A percentile compares a stretch with the other conserved stretches of the same genome.
Conservation (phyloP, 2,329 filamentous ascomycete genomes). For the Sarocladium brachiariae region DNA sequence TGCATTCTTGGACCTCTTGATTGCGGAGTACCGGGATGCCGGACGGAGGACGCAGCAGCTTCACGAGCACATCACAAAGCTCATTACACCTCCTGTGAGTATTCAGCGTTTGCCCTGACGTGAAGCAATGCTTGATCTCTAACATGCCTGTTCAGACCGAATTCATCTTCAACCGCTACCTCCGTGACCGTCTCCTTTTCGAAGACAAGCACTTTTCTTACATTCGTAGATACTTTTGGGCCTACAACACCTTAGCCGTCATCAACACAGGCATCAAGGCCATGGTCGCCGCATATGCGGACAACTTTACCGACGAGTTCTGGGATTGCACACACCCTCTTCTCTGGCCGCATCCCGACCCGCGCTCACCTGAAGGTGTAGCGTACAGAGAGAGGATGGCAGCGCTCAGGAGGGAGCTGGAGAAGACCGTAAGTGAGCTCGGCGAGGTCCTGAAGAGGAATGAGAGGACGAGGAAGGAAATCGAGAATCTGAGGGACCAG, state of each 20-base stretch:
- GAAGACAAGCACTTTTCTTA: constrained; percentile 56
- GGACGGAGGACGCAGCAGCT: constrained; percentile 51
- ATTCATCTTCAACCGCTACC: constrained; percentile 51
- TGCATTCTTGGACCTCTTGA: constrained; percentile 52
- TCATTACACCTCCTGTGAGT: constrained; percentile 49
- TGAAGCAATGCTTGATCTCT: neutral
- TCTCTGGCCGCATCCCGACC: constrained; percentile 41
- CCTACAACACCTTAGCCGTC: constrained; percentile 52
- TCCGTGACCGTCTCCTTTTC: constrained; percentile 53
- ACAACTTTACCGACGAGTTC: constrained; percentile 51
- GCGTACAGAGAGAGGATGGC: constrained; percentile 42
- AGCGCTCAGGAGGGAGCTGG: constrained; percentile 39
- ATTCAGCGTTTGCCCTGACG: neutral
- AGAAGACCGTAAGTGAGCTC: constrained; percentile 43
- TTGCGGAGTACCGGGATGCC: constrained; percentile 54
- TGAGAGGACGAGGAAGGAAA: constrained; percentile 46
- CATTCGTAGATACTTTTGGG: constrained; percentile 56
- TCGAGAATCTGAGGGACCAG: constrained; percentile 51
- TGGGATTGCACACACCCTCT: constrained; percentile 49
- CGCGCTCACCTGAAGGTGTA: constrained; percentile 27
- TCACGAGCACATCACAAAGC: constrained; percentile 47
- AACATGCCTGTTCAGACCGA: constrained; percentile 26
- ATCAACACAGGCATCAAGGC: constrained; percentile 53
- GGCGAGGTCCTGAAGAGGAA: constrained; percentile 42
- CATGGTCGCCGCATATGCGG: constrained; percentile 49